Percentiles rank a stretch among this genome's conserved stretches.
phyloP scores from a whole-genome alignment of 176 grass and related monocot species.

The Miscanthus lutarioriparius region DNA sequence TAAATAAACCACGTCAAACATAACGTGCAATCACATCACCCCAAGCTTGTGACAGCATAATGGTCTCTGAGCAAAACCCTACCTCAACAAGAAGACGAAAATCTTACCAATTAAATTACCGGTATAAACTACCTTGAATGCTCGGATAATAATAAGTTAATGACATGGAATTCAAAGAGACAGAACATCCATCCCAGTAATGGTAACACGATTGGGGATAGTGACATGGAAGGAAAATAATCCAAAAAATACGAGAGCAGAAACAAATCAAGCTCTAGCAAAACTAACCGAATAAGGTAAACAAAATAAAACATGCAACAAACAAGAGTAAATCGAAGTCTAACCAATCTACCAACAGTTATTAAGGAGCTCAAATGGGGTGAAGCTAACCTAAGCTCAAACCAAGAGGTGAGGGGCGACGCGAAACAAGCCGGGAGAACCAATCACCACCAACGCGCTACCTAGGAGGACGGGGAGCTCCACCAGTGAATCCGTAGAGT shows the following conservation, averaged over 20 bases:
- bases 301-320: neutral
- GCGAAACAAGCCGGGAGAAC: neutral
- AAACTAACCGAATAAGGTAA: neutral
- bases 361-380: neutral
- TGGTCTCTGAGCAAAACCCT: neutral
- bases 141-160: neutral
- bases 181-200: constrained; percentile 28
- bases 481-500: neutral
- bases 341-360: neutral
- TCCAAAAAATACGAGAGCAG: neutral
- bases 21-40: neutral
- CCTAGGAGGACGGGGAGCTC: neutral
- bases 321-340: neutral
- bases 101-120: neutral
- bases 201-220: neutral
- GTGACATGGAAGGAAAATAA: constrained; percentile 9
- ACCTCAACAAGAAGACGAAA: neutral
- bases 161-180: neutral
- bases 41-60: neutral
- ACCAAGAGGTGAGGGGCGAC: neutral
- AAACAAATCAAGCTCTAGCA: neutral
- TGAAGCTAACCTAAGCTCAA: neutral
- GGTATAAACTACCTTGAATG: constrained; percentile 2
- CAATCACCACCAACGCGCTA: neutral
- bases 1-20: no score